Evolutionary conservation across 2,329 filamentous ascomycete genomes (phyloP).

Genomic region (Coccinonectria pachysandricola): DNA sequence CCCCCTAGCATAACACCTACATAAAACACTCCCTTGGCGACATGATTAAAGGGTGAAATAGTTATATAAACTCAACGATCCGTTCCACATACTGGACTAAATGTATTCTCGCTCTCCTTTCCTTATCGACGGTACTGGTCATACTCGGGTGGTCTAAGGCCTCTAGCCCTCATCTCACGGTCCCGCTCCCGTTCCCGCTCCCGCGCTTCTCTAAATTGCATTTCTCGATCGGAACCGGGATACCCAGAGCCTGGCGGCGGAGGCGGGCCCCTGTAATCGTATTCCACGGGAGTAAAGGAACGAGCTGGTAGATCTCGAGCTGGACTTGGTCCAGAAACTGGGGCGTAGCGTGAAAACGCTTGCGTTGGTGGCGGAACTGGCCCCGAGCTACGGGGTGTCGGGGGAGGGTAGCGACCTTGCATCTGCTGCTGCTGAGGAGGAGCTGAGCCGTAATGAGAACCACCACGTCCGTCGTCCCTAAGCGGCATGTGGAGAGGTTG

Average conservation of each 20-base stretch:
- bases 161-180: conserved; percentile 28
- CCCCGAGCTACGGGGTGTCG: conserved; percentile 31
- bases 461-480: conserved; percentile 28
- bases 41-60: too few species aligned
- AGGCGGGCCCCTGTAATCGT: conserved; percentile 32
- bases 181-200: too few species aligned
- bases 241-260: conserved; percentile 25
- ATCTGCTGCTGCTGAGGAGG: conserved; percentile 24
- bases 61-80: too few species aligned
- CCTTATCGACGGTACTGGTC: conserved; percentile 36
- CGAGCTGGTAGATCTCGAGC: conserved; percentile 31
- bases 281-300: conserved; percentile 36
- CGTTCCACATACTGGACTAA: not conserved
- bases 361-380: conserved; percentile 28
- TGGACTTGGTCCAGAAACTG: conserved; percentile 30
- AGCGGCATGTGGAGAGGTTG: conserved; percentile 25
- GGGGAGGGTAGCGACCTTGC: conserved; percentile 28
- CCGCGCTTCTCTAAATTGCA: conserved; percentile 25
- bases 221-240: conserved; percentile 23
- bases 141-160: conserved; percentile 35
- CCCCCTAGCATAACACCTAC: too few species aligned
- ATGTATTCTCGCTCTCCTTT: conserved; percentile 1
- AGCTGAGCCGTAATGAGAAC: conserved; percentile 24
- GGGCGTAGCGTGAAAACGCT: conserved; percentile 34
- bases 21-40: too few species aligned